phyloP scores from a whole-genome alignment of 805 yeast genomes.

The Metschnikowia baotianmanensis region DNA sequence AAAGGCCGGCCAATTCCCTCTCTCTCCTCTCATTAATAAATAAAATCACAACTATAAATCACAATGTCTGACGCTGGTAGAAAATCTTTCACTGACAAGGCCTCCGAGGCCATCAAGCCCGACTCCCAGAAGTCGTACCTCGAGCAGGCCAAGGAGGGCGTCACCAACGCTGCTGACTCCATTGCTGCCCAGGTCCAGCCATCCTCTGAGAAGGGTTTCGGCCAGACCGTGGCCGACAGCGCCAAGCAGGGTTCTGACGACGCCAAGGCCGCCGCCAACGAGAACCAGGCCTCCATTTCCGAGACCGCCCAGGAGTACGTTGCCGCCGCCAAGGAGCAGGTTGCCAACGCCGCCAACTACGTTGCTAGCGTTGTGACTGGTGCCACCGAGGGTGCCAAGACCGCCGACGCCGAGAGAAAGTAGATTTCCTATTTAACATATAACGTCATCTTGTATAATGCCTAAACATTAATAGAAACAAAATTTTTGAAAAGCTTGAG shows the following conservation, averaged over 20 bases:
- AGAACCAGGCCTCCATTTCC: slow-evolving; percentile 27
- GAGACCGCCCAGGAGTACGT: slow-evolving; percentile 48
- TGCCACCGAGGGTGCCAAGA: slow-evolving; percentile 53
- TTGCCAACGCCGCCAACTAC: slow-evolving; percentile 55
- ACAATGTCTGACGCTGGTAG: slow-evolving; percentile 56
- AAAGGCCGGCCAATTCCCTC: neutral
- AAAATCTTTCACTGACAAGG: slow-evolving; percentile 71
- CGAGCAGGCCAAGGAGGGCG: slow-evolving; percentile 69
- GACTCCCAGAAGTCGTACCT: slow-evolving; percentile 61
- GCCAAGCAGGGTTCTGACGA: slow-evolving; percentile 55
- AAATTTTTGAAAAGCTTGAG: too few relatives aligned
- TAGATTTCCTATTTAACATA: too few relatives aligned
- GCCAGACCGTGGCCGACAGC: slow-evolving; percentile 68
- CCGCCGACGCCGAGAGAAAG: slow-evolving; percentile 30
- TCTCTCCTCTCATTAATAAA: neutral
- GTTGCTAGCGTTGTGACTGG: slow-evolving; percentile 53
- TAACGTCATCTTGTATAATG: too few relatives aligned
- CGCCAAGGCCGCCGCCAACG: slow-evolving; percentile 34
- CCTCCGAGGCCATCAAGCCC: slow-evolving; percentile 65
- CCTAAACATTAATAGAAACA: too few relatives aligned
- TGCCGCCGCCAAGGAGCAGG: slow-evolving; percentile 54
- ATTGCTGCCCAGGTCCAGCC: slow-evolving; percentile 60
- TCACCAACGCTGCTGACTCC: slow-evolving; percentile 66
- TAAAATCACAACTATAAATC: neutral
- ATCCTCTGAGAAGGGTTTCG: slow-evolving; percentile 62